phyloP scores from a whole-genome alignment of 768 basidiomycete genomes.

The Boletellus ananas region DNA sequence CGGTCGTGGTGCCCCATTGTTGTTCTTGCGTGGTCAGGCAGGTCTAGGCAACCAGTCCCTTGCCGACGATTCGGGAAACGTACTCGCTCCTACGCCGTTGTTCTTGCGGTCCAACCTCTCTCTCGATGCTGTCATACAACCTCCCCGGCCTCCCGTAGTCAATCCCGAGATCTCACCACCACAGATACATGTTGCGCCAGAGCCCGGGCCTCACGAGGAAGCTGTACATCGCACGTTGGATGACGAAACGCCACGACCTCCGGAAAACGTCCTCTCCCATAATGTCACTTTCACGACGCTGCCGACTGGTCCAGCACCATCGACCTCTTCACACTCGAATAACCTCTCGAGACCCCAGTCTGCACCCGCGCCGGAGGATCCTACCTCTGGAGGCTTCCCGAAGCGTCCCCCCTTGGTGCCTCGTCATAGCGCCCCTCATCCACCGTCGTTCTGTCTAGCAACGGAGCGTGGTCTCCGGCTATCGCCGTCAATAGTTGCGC shows the following conservation, averaged over 20 bases:
- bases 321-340: constrained; percentile 1
- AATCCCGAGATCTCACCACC: constrained; percentile 2
- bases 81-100: constrained; percentile 14
- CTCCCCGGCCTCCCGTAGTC: constrained; percentile 2
- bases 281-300: constrained; percentile 8
- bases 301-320: not conserved
- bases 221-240: constrained; percentile 7
- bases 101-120: constrained; percentile 13
- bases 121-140: constrained; percentile 6
- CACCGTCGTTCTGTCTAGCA: constrained; percentile 19
- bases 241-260: constrained; percentile 17
- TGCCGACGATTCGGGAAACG: not conserved
- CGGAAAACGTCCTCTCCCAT: constrained; percentile 6
- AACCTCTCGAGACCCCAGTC: not conserved
- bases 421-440: constrained; percentile 14
- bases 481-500: constrained; percentile 43
- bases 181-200: constrained; percentile 3
- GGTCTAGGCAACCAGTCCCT: not conserved
- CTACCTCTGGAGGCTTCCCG: constrained; percentile 1
- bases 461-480: constrained; percentile 40
- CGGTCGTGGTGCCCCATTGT: constrained; percentile 4
- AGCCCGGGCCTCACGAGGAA: constrained; percentile 1
- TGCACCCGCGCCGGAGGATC: not conserved
- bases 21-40: constrained; percentile 13
- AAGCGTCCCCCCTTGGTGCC: constrained; percentile 5